These are phyloP conservation scores for Kodamaea fukazawae DNA, from an alignment of 805 yeast genomes.

Conservation along the genomic window DNA sequence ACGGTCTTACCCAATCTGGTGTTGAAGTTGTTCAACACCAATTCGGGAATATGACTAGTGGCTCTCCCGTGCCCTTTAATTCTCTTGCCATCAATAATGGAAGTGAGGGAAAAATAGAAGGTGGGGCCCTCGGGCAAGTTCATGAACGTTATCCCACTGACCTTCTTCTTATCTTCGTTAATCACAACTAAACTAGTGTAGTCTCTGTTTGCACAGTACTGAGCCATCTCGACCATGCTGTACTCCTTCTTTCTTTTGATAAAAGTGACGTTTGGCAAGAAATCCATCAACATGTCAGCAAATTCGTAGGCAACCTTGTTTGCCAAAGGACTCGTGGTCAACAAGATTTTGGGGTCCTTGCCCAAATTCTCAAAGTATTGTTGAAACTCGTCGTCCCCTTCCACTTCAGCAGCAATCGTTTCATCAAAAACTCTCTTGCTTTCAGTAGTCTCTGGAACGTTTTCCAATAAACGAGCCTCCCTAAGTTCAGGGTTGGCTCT, in stretches of 20 bases:
- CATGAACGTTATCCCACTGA: conserved; percentile 88
- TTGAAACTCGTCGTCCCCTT: conserved; percentile 65
- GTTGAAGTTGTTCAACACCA: conserved; percentile 86
- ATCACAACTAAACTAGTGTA: conserved; percentile 86
- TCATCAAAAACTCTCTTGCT: conserved; percentile 83
- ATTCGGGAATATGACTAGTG: conserved; percentile 88
- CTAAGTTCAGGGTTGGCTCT: conserved; percentile 76
- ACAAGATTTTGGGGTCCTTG: conserved; percentile 76
- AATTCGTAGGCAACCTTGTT: conserved; percentile 85
- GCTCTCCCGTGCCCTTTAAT: conserved; percentile 89
- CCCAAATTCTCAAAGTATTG: conserved; percentile 48
- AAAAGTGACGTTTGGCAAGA: conserved; percentile 82
- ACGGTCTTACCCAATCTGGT: conserved; percentile 92
- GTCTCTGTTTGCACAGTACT: conserved; percentile 74
- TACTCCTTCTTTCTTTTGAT: conserved; percentile 84
- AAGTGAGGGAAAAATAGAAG: conserved; percentile 81
- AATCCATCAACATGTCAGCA: conserved; percentile 79
- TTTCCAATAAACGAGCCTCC: conserved; percentile 72
- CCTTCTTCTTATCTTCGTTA: conserved; percentile 90
- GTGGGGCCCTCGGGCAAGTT: conserved; percentile 96
- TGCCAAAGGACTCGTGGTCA: conserved; percentile 88
- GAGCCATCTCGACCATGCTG: conserved; percentile 82
- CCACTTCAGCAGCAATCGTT: conserved; percentile 61
- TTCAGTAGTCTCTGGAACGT: conserved; percentile 82
- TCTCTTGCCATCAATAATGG: conserved; percentile 68